Conservation (phyloP, 129 eudicot species). For the Tagetes patula region DNA sequence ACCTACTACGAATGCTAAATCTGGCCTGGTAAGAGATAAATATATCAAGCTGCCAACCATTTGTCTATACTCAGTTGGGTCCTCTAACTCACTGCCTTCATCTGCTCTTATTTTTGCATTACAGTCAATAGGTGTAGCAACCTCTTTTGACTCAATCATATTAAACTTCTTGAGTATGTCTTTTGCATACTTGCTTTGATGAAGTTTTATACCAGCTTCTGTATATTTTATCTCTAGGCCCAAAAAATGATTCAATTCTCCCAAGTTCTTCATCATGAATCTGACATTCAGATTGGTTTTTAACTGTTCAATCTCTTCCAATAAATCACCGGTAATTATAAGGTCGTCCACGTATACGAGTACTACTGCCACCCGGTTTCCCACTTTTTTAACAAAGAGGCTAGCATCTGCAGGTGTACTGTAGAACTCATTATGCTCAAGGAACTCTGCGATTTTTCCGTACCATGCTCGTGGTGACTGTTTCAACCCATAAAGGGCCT, state of each 20-base stretch:
- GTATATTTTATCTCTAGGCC: neutral
- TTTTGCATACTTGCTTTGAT: neutral
- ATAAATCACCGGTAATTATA: neutral
- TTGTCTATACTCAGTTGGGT: neutral
- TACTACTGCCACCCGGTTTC: neutral
- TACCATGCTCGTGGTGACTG: neutral
- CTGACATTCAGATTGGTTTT: neutral
- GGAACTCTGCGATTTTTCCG: neutral
- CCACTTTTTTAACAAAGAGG: neutral
- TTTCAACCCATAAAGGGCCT: neutral
- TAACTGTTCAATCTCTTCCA: neutral
- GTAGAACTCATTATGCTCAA: neutral
- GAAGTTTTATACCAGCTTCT: neutral
- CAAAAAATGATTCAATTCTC: neutral
- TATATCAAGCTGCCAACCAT: neutral
- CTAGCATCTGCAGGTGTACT: neutral
- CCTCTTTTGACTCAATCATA: neutral
- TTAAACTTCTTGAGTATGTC: neutral
- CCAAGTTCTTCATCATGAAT: neutral
- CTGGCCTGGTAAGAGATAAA: neutral
- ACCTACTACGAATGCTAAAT: neutral
- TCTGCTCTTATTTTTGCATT: neutral
- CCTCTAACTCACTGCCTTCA: neutral
- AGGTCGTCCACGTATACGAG: neutral
- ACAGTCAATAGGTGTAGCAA: neutral